Conservation (phyloP, 208 protist genomes). For the Leishmania tarentolae region DNA sequence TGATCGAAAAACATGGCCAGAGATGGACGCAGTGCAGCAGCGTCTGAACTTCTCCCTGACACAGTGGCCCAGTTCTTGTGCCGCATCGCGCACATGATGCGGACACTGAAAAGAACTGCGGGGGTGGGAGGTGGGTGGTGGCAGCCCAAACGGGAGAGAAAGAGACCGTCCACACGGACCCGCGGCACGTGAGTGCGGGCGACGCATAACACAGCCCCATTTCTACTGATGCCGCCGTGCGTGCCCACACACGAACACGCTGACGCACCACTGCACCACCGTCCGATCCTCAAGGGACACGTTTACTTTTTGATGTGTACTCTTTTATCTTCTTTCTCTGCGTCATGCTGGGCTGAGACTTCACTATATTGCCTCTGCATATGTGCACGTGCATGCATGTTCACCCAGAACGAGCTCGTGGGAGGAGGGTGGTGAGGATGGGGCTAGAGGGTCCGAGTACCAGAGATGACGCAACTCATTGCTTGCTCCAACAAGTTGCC, state of each 20-base stretch:
- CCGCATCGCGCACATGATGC: not conserved
- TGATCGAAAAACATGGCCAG: slow-evolving; percentile 19
- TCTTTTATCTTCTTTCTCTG: not conserved
- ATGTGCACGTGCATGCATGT: not conserved
- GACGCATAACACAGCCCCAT: not conserved
- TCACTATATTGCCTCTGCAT: not conserved
- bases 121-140: not conserved
- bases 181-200: not conserved
- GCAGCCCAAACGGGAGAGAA: not conserved
- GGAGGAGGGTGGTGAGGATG: no score
- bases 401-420: not conserved
- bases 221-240: no score
- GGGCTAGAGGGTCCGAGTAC: not conserved
- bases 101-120: not conserved
- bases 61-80: slow-evolving; percentile 10
- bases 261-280: not conserved
- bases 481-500: not conserved
- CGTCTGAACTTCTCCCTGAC: slow-evolving; percentile 43
- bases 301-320: not conserved
- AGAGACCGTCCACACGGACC: not conserved
- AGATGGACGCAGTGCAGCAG: slow-evolving; percentile 56
- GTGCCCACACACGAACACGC: not conserved
- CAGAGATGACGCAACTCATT: not conserved
- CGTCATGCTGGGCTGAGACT: not conserved
- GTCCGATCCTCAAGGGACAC: not conserved